These are phyloP conservation scores for Solanum verrucosum DNA, from an alignment of 257 asterid species.

Conservation along the genomic window DNA sequence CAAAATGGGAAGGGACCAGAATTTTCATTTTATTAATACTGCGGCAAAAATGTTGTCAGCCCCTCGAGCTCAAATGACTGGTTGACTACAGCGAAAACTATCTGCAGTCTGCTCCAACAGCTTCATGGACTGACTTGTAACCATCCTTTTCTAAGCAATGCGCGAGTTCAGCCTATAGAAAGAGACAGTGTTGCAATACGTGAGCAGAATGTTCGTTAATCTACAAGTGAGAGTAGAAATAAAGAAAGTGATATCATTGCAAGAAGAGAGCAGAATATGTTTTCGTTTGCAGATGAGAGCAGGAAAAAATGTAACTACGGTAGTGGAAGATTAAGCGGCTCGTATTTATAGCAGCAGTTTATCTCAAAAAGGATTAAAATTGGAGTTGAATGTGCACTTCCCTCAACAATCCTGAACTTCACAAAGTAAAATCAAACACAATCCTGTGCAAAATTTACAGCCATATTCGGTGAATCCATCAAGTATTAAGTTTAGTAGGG, in stretches of 20 bases:
- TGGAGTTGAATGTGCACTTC: neutral
- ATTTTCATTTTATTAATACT: neutral
- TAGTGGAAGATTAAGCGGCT: neutral
- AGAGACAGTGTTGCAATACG: neutral
- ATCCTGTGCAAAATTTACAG: neutral
- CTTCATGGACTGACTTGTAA: slow-evolving; percentile 69
- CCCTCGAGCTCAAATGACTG: neutral
- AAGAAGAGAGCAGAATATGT: neutral
- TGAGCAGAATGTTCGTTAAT: neutral
- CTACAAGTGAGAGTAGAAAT: neutral
- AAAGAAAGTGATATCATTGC: neutral
- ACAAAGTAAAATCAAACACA: neutral
- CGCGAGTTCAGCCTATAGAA: slow-evolving; percentile 68
- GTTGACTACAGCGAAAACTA: slow-evolving; percentile 11
- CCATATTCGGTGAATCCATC: neutral
- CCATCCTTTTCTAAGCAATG: slow-evolving; percentile 79
- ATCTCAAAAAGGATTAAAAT: neutral
- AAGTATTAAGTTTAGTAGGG: neutral
- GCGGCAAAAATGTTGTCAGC: neutral
- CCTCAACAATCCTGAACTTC: neutral
- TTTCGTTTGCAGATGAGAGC: neutral
- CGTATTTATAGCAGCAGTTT: neutral
- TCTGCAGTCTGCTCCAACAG: slow-evolving; percentile 87
- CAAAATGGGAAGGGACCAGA: neutral
- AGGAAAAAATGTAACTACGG: neutral